These are phyloP conservation scores for Pyronema omphalodes DNA, from an alignment of 495 filamentous ascomycete species.

Conservation along the genomic window DNA sequence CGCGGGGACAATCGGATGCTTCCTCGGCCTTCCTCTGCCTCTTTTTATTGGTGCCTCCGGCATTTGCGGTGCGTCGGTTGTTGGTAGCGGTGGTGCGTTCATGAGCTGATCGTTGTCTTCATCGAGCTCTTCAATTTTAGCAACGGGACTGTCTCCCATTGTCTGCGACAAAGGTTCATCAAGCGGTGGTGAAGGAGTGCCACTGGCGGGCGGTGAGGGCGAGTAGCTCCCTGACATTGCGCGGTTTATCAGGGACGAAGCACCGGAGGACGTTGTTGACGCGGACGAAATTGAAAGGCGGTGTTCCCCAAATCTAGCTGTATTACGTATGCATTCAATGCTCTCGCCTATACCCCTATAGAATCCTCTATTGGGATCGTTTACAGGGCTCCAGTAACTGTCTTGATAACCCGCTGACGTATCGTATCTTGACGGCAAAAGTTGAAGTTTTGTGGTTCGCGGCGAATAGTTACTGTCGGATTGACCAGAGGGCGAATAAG, in stretches of 20 bases:
- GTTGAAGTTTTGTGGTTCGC: not conserved
- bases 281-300: slow-evolving; percentile 17
- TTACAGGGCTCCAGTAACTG: not conserved
- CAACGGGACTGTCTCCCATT: slow-evolving; percentile 12
- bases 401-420: not conserved
- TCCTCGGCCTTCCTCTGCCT: slow-evolving; percentile 64
- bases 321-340: not conserved
- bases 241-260: slow-evolving; percentile 7
- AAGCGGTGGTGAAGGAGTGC: slow-evolving; percentile 11
- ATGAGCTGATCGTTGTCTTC: slow-evolving; percentile 9
- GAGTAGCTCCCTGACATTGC: slow-evolving; percentile 15
- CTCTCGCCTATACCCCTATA: not conserved
- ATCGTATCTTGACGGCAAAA: not conserved
- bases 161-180: not conserved
- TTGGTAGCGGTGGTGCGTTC: slow-evolving; percentile 12
- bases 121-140: slow-evolving; percentile 23
- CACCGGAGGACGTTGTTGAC: slow-evolving; percentile 17
- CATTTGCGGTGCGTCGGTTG: slow-evolving; percentile 5
- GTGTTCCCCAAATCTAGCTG: not conserved
- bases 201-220: slow-evolving; percentile 13
- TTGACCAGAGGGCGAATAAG: no score
- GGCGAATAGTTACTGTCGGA: not conserved
- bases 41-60: slow-evolving; percentile 28
- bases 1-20: slow-evolving; percentile 48
- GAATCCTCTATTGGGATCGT: not conserved